Evolutionary conservation across 352 stramenopile species (phyloP), one percentile per base, ranked within the genome.

Genomic region (Globisporangium cederbergense): DNA sequence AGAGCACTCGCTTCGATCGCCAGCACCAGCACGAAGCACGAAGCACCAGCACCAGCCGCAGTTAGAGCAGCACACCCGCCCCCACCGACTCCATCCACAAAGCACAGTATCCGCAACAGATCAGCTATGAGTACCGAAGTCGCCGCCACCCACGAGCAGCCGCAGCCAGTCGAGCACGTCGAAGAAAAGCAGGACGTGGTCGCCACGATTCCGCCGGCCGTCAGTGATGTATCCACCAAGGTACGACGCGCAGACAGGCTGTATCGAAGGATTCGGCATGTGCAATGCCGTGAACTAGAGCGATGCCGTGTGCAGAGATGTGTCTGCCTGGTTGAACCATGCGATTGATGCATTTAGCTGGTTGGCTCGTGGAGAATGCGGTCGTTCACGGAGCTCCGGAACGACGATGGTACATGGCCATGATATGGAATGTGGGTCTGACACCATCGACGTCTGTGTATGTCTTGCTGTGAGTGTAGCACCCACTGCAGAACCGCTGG

Each of bases 401-500:
- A 16, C 10, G 30, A 45, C 10, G 8, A 20, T n/a, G 7, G 8
- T 25, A 5, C 9, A 40, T 25, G 50, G 30, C 16, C 16, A 43
- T 45, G 52, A 4, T 30, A 14, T 28, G 32, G 32, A 58, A 36
- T n/a, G 13, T 25, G 34, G 14, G 51, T 42, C 10, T 32, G 42
- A 59, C 20, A 65, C 25, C 16, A 32, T 60, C 75, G 65, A 76
- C 49, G 50, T 28, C 1, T 46, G 2, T 75, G 49, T 65, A 58
- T 46, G 2, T 60, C 4, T 50, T 45, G 36, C 5, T 64, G 58
- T 28, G 62, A 60, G 43, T 32, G 64, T 61, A 93, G 88, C 88
- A 96, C 67, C 84, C 86, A 50, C 68, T 96, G 65, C 86, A 96
- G 73, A 83, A 96, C 74, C 79, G 81, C 61, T 96, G 88, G 88